Evolutionary conservation across 2,329 filamentous ascomycete species (phyloP).

Genomic region (Claviceps paspali): DNA sequence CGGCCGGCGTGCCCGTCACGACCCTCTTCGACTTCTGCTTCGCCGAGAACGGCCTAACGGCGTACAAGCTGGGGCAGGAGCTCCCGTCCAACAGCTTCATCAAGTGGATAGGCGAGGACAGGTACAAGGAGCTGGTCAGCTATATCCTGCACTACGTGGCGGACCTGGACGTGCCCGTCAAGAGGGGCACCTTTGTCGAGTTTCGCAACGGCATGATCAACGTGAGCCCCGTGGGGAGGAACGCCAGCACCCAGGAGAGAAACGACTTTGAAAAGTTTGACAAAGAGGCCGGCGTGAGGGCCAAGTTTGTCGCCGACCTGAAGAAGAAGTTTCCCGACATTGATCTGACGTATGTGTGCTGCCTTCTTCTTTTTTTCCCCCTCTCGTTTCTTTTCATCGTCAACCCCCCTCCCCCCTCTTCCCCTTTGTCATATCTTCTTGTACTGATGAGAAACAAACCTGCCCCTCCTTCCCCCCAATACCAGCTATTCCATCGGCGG

Average conservation of each 20-base stretch:
- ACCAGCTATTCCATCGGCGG: constrained; percentile 88
- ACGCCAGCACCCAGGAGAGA: constrained; percentile 67
- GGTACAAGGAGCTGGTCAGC: constrained; percentile 62
- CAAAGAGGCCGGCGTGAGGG: constrained; percentile 58
- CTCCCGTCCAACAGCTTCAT: constrained; percentile 80
- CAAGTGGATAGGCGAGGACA: constrained; percentile 69
- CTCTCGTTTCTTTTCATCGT: neutral
- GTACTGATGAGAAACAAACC: no score
- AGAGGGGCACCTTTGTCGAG: constrained; percentile 74
- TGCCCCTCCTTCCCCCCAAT: no score
- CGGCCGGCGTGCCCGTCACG: constrained; percentile 51
- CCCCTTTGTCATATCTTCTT: no score
- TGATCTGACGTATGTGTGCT: constrained; percentile 51
- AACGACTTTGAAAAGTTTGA: constrained; percentile 74
- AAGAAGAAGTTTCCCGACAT: constrained; percentile 70
- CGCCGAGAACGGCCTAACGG: constrained; percentile 88
- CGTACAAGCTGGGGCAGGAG: constrained; percentile 65
- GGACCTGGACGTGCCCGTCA: constrained; percentile 69
- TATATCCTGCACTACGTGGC: constrained; percentile 73
- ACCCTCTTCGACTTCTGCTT: constrained; percentile 96
- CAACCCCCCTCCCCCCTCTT: neutral
- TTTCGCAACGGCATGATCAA: constrained; percentile 91
- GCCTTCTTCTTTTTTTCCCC: neutral
- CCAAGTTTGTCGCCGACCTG: constrained; percentile 60
- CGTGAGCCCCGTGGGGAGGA: constrained; percentile 69